Percentiles rank a stretch among this genome's conserved stretches.
Conservation (phyloP, 2,329 filamentous ascomycete genomes). For the Truncatella angustata region DNA sequence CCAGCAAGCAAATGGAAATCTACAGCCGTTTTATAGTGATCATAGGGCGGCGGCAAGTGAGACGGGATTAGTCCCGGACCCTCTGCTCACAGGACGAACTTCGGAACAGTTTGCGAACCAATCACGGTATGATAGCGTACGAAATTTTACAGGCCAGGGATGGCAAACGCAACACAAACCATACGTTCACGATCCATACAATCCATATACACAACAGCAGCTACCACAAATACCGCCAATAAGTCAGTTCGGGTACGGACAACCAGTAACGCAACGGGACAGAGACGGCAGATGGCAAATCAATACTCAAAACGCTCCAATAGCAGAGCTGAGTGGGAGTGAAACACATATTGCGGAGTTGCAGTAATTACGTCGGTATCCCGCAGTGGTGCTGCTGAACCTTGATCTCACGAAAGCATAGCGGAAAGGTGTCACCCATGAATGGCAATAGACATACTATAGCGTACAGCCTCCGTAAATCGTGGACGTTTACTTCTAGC, state of each 20-base stretch:
- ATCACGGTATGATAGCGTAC: neutral
- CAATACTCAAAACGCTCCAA: neutral
- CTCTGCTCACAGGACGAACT: neutral
- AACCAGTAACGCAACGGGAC: neutral
- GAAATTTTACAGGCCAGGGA: neutral
- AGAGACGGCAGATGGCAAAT: neutral
- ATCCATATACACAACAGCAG: neutral
- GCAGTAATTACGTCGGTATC: neutral
- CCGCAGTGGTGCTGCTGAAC: too few species aligned
- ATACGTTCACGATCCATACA: constrained; percentile 7
- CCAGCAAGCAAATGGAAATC: neutral
- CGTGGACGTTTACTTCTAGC: too few species aligned
- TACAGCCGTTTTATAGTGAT: constrained; percentile 3
- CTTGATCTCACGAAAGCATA: too few species aligned
- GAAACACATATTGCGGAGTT: constrained; percentile 4
- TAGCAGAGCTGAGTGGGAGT: constrained; percentile 5
- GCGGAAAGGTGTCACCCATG: too few species aligned
- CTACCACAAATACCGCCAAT: neutral
- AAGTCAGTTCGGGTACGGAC: neutral
- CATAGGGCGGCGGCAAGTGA: constrained; percentile 12
- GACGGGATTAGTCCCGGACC: constrained; percentile 3
- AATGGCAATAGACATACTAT: too few species aligned
- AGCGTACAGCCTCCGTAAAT: too few species aligned
- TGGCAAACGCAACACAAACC: neutral
- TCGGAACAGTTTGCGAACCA: constrained; percentile 1